Base-by-base conservation (phyloP, 805 yeast species). In the Metschnikowia matae region DNA sequence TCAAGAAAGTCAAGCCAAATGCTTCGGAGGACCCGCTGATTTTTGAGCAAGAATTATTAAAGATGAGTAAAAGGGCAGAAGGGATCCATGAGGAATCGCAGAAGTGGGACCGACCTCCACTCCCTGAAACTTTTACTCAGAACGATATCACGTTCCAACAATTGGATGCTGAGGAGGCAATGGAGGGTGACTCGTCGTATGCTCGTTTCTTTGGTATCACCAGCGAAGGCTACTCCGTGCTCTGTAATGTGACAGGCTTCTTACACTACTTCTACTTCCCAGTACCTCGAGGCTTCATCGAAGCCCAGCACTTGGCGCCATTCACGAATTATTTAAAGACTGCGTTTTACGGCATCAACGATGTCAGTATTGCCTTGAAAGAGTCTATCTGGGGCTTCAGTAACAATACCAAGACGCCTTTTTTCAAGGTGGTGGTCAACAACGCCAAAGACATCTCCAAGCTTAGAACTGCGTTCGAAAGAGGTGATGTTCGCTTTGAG, bases 301-400 rank as follows among this genome's bases (percentile, higher is more conserved):
- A 75, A 43, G 78, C 72, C 23, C 85, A 85, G 56, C 75, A 73
- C 54, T 60, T 87, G 43, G 59, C 62, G 0, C 70, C 68, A 8
- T 78, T 85, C 57, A 58, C 70, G 21, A 64, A 69, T 29, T 71
- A 82, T 60, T 52, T 87, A 53, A 71, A 73, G 55, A 67, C 57
- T 56, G 71, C 60, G 51, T 84, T 79, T 51, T 75, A 73, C 48
- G 85, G 85, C n/a, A 74, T 89, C 10, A 77, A 80, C 53, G 77
- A 78, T 18, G 73, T 92, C 18, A 89, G 87, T 52, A 73, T 91
- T 13, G 74, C 67, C 4, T 66, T 77, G 62, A 89, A 89, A 59
- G 96, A 92, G 64, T 85, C 95, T 10, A 84, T 94, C 51, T 92
- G 97, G 97, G 97, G 97, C 8, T 94, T 79, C 64, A 84, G 84